Evolutionary conservation across 148 eudicot species (phyloP).

Genomic region (Diospyros kaki): DNA sequence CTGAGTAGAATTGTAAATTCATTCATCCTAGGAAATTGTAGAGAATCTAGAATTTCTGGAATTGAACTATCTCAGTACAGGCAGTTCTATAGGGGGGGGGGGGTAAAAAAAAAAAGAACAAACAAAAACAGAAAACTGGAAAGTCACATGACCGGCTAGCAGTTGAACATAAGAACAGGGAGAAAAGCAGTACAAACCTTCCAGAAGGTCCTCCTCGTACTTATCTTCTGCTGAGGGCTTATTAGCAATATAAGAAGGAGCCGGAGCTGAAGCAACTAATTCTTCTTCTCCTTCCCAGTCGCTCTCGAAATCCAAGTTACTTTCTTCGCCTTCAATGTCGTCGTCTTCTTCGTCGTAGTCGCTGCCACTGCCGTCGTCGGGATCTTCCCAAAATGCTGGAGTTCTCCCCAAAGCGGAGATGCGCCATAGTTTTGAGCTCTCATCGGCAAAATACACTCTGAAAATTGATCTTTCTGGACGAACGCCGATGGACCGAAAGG

Average conservation of each 20-base stretch:
- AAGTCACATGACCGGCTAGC: background rate
- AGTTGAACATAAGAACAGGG: background rate
- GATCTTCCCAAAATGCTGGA: slow-evolving; percentile 70
- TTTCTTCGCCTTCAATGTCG: slow-evolving; percentile 24
- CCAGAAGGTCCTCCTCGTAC: slow-evolving; percentile 51
- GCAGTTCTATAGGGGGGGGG: too few relatives aligned
- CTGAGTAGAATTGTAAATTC: too few relatives aligned
- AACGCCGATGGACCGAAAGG: background rate
- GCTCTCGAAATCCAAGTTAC: slow-evolving; percentile 75
- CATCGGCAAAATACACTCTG: background rate
- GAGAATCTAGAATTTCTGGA: too few relatives aligned
- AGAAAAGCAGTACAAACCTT: slow-evolving; percentile 34
- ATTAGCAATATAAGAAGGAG: slow-evolving; percentile 18
- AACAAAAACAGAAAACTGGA: background rate
- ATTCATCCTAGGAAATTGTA: too few relatives aligned
- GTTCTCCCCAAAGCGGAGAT: background rate
- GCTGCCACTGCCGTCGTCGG: slow-evolving; percentile 73
- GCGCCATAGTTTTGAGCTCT: background rate
- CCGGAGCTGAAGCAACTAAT: slow-evolving; percentile 21
- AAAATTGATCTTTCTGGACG: background rate
- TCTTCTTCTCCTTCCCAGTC: slow-evolving; percentile 63
- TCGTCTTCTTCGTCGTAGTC: slow-evolving; percentile 49
- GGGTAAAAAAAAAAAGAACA: background rate
- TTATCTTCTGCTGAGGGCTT: slow-evolving; percentile 17
- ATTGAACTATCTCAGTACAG: too few relatives aligned